Conservation (phyloP, 345 rosid genomes). For the Firmiana major region DNA sequence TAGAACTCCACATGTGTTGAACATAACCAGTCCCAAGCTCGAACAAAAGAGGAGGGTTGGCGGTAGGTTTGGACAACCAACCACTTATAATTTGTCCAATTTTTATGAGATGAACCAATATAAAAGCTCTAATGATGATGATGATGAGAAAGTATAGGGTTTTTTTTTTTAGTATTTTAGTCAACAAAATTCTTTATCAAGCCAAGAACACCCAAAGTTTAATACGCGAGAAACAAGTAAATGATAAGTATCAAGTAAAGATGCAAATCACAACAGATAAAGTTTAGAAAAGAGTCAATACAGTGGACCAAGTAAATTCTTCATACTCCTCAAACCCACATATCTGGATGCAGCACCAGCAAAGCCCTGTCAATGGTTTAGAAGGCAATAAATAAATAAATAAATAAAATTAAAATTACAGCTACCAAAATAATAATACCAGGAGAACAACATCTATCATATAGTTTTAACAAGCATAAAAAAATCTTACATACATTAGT, state of each 20-base stretch:
- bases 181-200: not conserved
- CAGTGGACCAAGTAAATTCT: constrained; percentile 83
- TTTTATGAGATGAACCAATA: too few relatives aligned
- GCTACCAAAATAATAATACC: not conserved
- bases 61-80: too few relatives aligned
- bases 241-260: not conserved
- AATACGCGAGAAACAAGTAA: not conserved
- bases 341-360: constrained; percentile 86
- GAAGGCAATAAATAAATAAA: not conserved
- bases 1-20: too few relatives aligned
- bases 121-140: too few relatives aligned
- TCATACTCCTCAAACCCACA: constrained; percentile 73
- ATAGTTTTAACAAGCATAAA: not conserved
- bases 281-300: constrained; percentile 27
- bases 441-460: not conserved
- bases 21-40: too few relatives aligned
- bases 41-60: too few relatives aligned
- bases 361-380: constrained; percentile 56
- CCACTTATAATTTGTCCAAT: too few relatives aligned
- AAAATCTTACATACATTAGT: not conserved
- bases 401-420: too few relatives aligned
- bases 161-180: not conserved
- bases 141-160: not conserved
- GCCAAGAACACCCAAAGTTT: not conserved
- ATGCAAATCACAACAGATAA: constrained; percentile 1